These are phyloP conservation scores for Amanita thiersii DNA, from an alignment of 768 basidiomycete species.

Conservation along the genomic window DNA sequence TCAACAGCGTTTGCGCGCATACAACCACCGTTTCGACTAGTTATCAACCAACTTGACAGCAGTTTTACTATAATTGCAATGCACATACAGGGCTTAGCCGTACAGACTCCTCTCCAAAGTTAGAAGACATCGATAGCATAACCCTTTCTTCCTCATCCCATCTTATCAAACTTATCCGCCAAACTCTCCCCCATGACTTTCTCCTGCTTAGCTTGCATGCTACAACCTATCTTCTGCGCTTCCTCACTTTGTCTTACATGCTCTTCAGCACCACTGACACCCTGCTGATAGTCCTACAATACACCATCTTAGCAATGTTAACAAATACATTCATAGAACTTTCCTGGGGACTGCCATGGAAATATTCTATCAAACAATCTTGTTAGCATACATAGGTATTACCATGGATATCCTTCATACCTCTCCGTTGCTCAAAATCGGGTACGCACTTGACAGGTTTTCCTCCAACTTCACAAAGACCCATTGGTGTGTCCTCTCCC, in stretches of 20 bases:
- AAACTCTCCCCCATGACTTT: constrained; percentile 15
- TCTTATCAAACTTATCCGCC: constrained; percentile 27
- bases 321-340: neutral
- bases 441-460: neutral
- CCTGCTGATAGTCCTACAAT: neutral
- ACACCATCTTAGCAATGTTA: neutral
- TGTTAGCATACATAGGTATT: neutral
- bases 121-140: neutral
- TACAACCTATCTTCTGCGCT: neutral
- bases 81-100: no score
- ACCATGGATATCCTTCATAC: neutral
- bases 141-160: constrained; percentile 38
- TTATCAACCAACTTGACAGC: no score
- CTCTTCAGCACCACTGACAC: neutral
- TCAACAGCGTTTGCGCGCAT: no score
- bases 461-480: constrained; percentile 17
- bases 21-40: no score
- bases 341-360: no score
- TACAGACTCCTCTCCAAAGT: neutral
- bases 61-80: no score
- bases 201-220: constrained; percentile 16
- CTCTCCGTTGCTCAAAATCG: neutral
- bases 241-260: neutral
- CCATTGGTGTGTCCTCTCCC: constrained; percentile 38
- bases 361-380: no score